Percentiles rank a stretch among this genome's conserved stretches.
phyloP scores from a whole-genome alignment of 768 basidiomycete genomes.

The Mycena sanguinolenta region DNA sequence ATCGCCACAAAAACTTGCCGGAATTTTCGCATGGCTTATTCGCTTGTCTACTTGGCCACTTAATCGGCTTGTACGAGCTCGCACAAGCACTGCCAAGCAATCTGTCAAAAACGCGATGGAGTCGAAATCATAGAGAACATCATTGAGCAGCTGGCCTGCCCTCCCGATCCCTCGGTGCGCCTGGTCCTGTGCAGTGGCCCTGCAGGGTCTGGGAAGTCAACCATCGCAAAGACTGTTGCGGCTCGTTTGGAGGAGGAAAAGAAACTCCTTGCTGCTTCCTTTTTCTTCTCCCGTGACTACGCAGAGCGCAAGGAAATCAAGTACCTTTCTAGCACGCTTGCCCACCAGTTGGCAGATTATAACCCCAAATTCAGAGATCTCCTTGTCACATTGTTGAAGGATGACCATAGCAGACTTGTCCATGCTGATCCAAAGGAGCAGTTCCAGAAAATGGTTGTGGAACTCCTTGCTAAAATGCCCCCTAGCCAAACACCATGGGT shows the following conservation, averaged over 20 bases:
- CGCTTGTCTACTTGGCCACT: too few species aligned
- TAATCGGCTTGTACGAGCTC: too few species aligned
- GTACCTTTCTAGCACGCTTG: background rate
- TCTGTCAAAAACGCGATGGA: too few species aligned
- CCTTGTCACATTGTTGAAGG: background rate
- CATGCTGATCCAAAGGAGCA: background rate
- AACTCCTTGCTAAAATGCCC: background rate
- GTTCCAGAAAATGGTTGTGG: background rate
- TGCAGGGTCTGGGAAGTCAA: too few species aligned
- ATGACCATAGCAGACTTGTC: background rate
- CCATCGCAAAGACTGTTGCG: too few species aligned
- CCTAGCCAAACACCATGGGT: background rate
- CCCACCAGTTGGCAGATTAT: background rate
- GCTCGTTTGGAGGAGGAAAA: background rate
- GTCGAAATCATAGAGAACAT: too few species aligned
- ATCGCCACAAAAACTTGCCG: too few species aligned
- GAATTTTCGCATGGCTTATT: too few species aligned
- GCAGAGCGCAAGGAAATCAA: background rate
- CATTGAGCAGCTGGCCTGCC: too few species aligned
- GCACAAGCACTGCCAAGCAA: too few species aligned
- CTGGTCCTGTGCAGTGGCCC: too few species aligned
- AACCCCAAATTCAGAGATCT: background rate
- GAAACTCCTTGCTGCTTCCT: background rate
- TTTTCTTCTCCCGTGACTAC: background rate
- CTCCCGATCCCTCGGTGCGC: too few species aligned